Conservation (phyloP, 73 alveolate species). For the Paramecium octaurelia region DNA sequence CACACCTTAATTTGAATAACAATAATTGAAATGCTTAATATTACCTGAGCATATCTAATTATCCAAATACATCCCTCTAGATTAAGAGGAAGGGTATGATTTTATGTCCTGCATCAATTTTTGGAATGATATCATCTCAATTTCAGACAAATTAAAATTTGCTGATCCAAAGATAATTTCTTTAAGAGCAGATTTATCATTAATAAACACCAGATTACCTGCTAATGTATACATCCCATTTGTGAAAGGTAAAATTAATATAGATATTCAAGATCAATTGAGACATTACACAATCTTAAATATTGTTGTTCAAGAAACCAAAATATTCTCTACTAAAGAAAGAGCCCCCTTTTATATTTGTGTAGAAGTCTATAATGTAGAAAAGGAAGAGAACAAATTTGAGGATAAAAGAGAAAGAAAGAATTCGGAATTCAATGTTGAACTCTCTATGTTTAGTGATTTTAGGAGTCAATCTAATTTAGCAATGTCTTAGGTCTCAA, state of each 20-base stretch:
- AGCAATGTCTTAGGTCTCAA: background rate
- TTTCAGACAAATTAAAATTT: conserved; percentile 56
- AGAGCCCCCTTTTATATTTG: conserved; percentile 79
- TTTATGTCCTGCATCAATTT: conserved; percentile 38
- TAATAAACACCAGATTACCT: conserved; percentile 67
- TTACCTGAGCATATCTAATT: conserved; percentile 43
- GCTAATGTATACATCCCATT: conserved; percentile 79
- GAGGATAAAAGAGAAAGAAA: conserved; percentile 13
- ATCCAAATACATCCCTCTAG: background rate
- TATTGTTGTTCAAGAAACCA: conserved; percentile 64
- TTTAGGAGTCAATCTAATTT: background rate
- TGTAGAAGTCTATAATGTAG: conserved; percentile 65
- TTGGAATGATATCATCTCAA: conserved; percentile 50
- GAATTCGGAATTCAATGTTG: background rate
- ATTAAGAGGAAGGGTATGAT: background rate
- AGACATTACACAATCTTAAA: conserved; percentile 65
- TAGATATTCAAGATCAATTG: background rate
- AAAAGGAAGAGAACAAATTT: background rate
- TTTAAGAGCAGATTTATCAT: conserved; percentile 45
- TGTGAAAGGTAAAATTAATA: conserved; percentile 48
- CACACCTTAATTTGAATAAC: conserved; percentile 24
- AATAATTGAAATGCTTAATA: background rate
- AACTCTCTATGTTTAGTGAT: background rate
- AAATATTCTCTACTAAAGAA: conserved; percentile 69
- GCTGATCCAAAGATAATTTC: conserved; percentile 60